Evolutionary conservation across 495 filamentous ascomycete species (phyloP), one percentile per base, ranked within the genome.

Genomic region (Tuber indicum): DNA sequence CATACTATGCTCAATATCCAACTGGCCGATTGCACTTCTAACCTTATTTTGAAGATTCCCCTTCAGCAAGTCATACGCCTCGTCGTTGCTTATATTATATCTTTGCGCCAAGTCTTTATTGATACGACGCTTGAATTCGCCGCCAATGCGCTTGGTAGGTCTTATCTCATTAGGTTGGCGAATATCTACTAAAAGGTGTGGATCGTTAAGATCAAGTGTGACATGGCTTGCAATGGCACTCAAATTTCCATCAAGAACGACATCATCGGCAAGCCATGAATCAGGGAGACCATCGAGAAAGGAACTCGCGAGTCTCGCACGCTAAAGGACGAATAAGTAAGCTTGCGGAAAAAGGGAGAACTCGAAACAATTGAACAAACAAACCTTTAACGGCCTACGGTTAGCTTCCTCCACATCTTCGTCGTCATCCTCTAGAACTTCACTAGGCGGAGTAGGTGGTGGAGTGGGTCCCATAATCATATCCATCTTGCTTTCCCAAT

Each of bases 11-110:
- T 98, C 96, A 43, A 99, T 89, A 32, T 90, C 88, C 46, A 96
- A 86, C 79, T 92, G 93, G 10, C 93, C 93, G 73, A 99, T 87
- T 0, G 92, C 96, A 71, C 93, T 95, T 62, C 96, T 91, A 78
- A 99, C 91, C 85, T 96, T 97, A 87, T 91, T 95, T 85, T 96
- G 93, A 79, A 94, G 93, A 83, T 98, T 99, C 83, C 96, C 93
- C 85, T 99, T 98, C 69, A 99, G 88, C 73, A 92, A 90, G 80
- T 97, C 93, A 83, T 99, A 99, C 2, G 94, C 94, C 70, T 93
- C 91, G 81, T 99, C 96, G 76, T 97, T 97, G 43, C 95, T 97
- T 72, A 97, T 92, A 84, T 98, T 98, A 87, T 97, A 98, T 39
- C 94, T 89, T 77, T 91, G 88, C 42, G 87, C 89, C n/a, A 96